Evolutionary conservation across 768 basidiomycete genomes (phyloP), one percentile per base, ranked within the genome.

Genomic region (Pleurotus djamor): DNA sequence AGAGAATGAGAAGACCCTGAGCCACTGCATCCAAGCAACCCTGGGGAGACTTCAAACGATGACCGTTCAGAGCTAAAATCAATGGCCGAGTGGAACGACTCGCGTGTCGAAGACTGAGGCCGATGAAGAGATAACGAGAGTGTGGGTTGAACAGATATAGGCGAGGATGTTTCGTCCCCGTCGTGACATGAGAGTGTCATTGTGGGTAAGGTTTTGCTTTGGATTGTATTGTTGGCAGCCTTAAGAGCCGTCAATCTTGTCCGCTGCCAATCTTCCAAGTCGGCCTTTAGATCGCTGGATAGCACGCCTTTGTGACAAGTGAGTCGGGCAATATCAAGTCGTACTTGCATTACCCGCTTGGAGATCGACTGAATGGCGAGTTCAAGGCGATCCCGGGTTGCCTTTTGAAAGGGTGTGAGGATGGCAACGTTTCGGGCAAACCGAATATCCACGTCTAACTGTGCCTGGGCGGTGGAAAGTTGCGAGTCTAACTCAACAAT

Each of bases 371-470:
- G 85, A 14, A 95, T 75, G 2, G 86, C 79, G 21, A 73, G 65
- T 21, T 83, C 74, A 32, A 99, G 80, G 48, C 87, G 83, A 61
- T 93, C 91, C 49, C 95, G 85, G 3, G 95, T 95, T 7, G 87
- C 78, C 50, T 84, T 85, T 67, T 89, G 92, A 71, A 98, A 96
- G 3, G 97, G 96, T 13, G 92, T 89, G 41, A 98, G 79, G 45
- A 90, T 83, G 1, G 88, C 88, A 17, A 98, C 80, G 66, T 96
- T 96, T 44, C 91, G 87, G 17, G 89, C 83, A 45, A 89, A 75
- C 14, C 88, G 86, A 69, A 95, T 72, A 61, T 89, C 83, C 8
- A 81, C 71, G 51, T 89, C 85, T 21, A 96, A 85, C 60, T 83
- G 80, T 1, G 78, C 68, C 61, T 87, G 83, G 32, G 78, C 76